Conservation (phyloP, 257 asterid species). For the Rubia yunnanensis region DNA sequence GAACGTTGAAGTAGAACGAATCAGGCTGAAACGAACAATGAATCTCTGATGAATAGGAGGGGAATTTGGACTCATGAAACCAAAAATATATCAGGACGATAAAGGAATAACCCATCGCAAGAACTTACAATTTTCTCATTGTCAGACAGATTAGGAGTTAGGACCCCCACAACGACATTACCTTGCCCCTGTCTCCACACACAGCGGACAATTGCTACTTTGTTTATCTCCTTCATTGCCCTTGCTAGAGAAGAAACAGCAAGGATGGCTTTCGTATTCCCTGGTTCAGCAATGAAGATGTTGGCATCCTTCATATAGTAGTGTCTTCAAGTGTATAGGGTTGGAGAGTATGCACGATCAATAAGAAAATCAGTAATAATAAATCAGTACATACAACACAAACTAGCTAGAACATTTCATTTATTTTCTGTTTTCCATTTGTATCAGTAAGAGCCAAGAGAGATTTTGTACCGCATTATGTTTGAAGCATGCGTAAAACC, state of each 20-base stretch:
- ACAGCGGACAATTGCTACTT: conserved; percentile 87
- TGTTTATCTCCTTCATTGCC: conserved; percentile 80
- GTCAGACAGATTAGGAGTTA: conserved; percentile 76
- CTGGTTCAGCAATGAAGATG: conserved; percentile 89
- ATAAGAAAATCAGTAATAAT: conserved; percentile 6
- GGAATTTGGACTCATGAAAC: background rate
- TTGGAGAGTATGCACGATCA: conserved; percentile 16
- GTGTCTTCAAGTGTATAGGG: conserved; percentile 43
- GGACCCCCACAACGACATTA: conserved; percentile 79
- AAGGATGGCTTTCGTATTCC: conserved; percentile 48
- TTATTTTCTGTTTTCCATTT: background rate
- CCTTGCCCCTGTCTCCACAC: conserved; percentile 98
- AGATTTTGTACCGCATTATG: conserved; percentile 60
- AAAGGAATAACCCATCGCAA: background rate
- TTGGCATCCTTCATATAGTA: conserved; percentile 90
- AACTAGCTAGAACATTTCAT: conserved; percentile 15
- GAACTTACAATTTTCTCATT: conserved; percentile 52
- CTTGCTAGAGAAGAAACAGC: conserved; percentile 92
- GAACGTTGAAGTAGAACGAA: conserved; percentile 91
- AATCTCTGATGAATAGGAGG: background rate
- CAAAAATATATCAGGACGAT: background rate
- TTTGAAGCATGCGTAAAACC: conserved; percentile 84
- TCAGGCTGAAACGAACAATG: conserved; percentile 48
- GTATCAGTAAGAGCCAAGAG: background rate
- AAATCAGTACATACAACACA: conserved; percentile 5